Evolutionary conservation across 768 basidiomycete species (phyloP).

Genomic region (Cubamyces sp.): DNA sequence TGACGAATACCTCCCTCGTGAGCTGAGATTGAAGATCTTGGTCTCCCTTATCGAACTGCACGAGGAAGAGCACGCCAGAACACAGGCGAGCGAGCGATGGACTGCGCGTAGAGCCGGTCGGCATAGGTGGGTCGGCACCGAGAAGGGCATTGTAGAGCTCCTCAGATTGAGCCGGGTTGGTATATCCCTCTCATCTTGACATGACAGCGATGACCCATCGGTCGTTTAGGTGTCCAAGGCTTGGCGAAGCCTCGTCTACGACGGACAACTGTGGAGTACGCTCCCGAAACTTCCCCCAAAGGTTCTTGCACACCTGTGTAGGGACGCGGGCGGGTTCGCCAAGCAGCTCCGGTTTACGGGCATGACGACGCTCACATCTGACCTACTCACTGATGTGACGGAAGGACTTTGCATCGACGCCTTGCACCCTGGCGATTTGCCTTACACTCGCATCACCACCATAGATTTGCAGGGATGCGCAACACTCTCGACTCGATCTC

Average conservation of each 20-base stretch:
- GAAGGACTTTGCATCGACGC: constrained; percentile 54
- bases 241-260: constrained; percentile 78
- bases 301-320: constrained; percentile 56
- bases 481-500: constrained; percentile 61
- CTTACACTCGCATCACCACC: constrained; percentile 68
- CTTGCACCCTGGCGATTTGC: constrained; percentile 37
- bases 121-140: constrained; percentile 75
- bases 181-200: constrained; percentile 24
- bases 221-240: constrained; percentile 67
- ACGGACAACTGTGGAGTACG: constrained; percentile 84
- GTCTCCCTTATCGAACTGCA: constrained; percentile 57
- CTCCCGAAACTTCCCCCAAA: constrained; percentile 57
- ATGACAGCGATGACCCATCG: constrained; percentile 1
- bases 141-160: constrained; percentile 76
- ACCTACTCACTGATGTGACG: constrained; percentile 55
- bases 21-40: constrained; percentile 68
- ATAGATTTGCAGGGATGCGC: constrained; percentile 78
- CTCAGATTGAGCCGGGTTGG: constrained; percentile 80
- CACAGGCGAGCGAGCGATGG: constrained; percentile 55
- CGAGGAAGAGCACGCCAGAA: constrained; percentile 57
- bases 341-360: constrained; percentile 65
- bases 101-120: constrained; percentile 61
- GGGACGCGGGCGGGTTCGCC: constrained; percentile 66
- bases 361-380: constrained; percentile 53
- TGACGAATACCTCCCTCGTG: constrained; percentile 70